Base-by-base conservation (phyloP, 352 stramenopile species). In the Albugo laibachii region DNA sequence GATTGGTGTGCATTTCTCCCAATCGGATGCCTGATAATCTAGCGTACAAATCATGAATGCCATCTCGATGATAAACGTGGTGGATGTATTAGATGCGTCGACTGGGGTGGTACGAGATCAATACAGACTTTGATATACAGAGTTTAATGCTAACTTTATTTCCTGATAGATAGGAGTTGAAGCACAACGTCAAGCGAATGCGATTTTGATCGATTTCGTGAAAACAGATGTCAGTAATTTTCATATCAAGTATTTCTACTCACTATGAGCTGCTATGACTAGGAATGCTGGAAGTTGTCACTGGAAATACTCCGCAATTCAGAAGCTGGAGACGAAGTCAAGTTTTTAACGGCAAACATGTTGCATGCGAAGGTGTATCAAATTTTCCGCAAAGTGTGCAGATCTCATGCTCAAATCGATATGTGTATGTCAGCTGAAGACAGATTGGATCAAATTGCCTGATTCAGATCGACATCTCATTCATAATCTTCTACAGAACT, bases 261-360 rank as follows among this genome's bases (percentile, higher is more conserved):
- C 20, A 16, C 16, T 15, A 4, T 35, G 12, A 18, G 5, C 15
- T 18, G 5, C 16, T 51, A 15, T 13, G 11, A 34, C 47, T 36
- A 56, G 16, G 37, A 21, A 44, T 27, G 21, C 13, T 36, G 24
- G 1, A 53, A 40, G 12, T 15, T 48, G 6, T 21, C 10, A 36
- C 10, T 49, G 21, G 40, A 19, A 24, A 19, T 24, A 24, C 19
- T 43, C 3, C 8, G 16, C 19, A 8, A 43, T 43, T 43, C 8
- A 19, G 3, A 24, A 8, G 8, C 8, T 43, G 38, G 8, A 24
- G 16, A 24, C 19, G 8, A 43, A 3, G 8, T 24, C 16, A 43
- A 43, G 38, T 84, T 80, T 59, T 81, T 84, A 39, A 68, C 69
- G 0, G 72, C 72, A 47, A 84, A 80, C 47, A 80, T 84, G 67